Percentiles rank a stretch among this genome's conserved stretches.
These are phyloP conservation scores for Coniferiporia sulphurascens DNA, from an alignment of 1,284 basidiomycete species.

Conservation along the genomic window DNA sequence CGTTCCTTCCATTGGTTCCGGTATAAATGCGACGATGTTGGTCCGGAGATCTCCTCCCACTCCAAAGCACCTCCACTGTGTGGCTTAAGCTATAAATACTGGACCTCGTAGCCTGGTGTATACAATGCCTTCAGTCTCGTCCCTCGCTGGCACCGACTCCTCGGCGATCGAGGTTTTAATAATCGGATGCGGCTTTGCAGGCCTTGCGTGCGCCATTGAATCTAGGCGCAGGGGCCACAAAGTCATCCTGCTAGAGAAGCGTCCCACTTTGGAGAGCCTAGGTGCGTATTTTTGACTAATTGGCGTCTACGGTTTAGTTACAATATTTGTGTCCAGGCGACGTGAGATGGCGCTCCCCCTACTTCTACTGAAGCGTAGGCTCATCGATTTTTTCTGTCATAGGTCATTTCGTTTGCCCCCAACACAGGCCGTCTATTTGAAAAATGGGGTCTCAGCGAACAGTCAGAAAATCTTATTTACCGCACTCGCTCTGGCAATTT, in stretches of 20 bases:
- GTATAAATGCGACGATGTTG: background rate
- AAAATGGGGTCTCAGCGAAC: constrained; percentile 26
- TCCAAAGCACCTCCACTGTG: background rate
- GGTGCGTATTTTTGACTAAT: constrained; percentile 2
- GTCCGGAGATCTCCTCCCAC: background rate
- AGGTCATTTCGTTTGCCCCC: constrained; percentile 19
- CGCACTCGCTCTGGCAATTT: background rate
- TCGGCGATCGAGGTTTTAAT: constrained; percentile 21
- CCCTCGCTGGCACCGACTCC: background rate
- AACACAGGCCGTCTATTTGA: constrained; percentile 24
- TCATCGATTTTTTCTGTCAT: background rate
- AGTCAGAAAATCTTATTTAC: constrained; percentile 7
- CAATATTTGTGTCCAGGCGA: background rate
- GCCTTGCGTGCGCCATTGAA: constrained; percentile 30
- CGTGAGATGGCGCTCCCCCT: background rate
- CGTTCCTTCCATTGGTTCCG: background rate
- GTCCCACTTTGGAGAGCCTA: constrained; percentile 12
- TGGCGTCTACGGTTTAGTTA: background rate
- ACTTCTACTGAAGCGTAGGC: background rate
- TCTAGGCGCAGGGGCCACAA: constrained; percentile 27
- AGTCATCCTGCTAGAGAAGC: constrained; percentile 27
- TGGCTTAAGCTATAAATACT: background rate
- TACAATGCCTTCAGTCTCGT: constrained; percentile 6
- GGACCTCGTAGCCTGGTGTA: background rate
- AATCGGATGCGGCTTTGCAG: constrained; percentile 29